Conservation (phyloP, 2,329 filamentous ascomycete species). For the Paramyrothecium roridum region DNA sequence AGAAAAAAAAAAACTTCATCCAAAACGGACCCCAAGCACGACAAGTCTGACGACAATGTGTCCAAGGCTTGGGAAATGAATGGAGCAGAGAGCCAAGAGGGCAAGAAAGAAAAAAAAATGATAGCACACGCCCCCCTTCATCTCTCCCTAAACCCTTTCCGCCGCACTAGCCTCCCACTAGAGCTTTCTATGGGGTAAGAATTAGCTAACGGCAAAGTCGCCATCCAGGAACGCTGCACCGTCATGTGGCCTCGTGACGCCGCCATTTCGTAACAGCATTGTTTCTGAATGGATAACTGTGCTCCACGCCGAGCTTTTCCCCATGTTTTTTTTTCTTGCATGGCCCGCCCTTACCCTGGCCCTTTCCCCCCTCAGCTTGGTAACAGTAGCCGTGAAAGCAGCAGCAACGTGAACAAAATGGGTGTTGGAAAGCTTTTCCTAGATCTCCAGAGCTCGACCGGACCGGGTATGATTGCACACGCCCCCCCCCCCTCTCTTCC, state of each 20-base stretch:
- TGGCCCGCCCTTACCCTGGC: not conserved
- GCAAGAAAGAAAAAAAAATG: not conserved
- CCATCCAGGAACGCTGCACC: not conserved
- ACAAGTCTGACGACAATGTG: too few relatives aligned
- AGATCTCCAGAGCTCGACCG: too few relatives aligned
- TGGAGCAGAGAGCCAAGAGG: not conserved
- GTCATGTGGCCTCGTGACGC: not conserved
- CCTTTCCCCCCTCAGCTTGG: not conserved
- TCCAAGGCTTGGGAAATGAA: too few relatives aligned
- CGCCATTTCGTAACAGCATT: slow-evolving; percentile 1
- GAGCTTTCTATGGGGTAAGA: not conserved
- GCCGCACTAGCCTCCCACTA: not conserved
- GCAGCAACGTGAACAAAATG: too few relatives aligned
- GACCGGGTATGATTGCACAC: too few relatives aligned
- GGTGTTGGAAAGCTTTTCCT: too few relatives aligned
- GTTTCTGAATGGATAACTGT: not conserved
- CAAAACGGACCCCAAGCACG: not conserved
- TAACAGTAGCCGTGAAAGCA: too few relatives aligned
- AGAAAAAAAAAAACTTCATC: not conserved
- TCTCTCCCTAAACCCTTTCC: not conserved
- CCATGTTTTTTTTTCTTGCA: not conserved
- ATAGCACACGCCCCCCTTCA: not conserved
- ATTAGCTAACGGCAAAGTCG: not conserved
- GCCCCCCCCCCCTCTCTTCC: too few relatives aligned
- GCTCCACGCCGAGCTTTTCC: not conserved